These are phyloP conservation scores for Stagonosporopsis cucurbitacearum DNA, from an alignment of 2,329 filamentous ascomycete species.

Conservation along the genomic window DNA sequence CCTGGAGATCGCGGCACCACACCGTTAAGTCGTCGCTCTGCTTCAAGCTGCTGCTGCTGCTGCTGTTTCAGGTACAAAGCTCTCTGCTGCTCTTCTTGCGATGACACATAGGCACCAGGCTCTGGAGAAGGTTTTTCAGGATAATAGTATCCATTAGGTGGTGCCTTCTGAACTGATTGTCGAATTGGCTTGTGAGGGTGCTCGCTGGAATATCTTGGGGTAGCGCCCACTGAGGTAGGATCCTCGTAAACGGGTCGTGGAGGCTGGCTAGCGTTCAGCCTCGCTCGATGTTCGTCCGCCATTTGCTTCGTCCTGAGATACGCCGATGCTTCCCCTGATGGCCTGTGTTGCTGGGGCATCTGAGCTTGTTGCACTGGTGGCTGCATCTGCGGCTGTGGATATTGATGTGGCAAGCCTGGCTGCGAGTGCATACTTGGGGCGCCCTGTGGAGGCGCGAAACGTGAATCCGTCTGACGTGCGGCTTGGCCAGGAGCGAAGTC, in stretches of 20 bases:
- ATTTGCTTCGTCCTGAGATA: conserved; percentile 33
- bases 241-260: conserved; percentile 14
- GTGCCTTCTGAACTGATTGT: conserved; percentile 18
- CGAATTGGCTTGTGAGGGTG: conserved; percentile 12
- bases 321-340: conserved; percentile 28
- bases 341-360: conserved; percentile 13
- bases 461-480: conserved; percentile 25
- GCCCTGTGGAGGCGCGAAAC: conserved; percentile 18
- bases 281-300: conserved; percentile 29
- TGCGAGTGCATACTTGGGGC: conserved; percentile 18
- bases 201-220: conserved; percentile 8
- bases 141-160: conserved; percentile 34
- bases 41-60: conserved; percentile 19
- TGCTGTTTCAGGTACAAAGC: conserved; percentile 12
- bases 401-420: conserved; percentile 18
- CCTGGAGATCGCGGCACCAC: conserved; percentile 1
- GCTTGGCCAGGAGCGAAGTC: conserved; percentile 21
- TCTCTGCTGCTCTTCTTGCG: conserved; percentile 23
- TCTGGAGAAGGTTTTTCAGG: conserved; percentile 24
- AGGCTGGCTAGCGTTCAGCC: conserved; percentile 9
- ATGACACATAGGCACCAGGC: conserved; percentile 25
- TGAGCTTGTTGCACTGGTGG: conserved; percentile 16
- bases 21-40: not conserved
- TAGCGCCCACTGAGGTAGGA: conserved; percentile 6
- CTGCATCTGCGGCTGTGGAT: conserved; percentile 14